A percentile compares a stretch with the other conserved stretches of the same genome.
These are phyloP conservation scores for Clavulina sp. DNA, from an alignment of 768 basidiomycete genomes.

Conservation along the genomic window DNA sequence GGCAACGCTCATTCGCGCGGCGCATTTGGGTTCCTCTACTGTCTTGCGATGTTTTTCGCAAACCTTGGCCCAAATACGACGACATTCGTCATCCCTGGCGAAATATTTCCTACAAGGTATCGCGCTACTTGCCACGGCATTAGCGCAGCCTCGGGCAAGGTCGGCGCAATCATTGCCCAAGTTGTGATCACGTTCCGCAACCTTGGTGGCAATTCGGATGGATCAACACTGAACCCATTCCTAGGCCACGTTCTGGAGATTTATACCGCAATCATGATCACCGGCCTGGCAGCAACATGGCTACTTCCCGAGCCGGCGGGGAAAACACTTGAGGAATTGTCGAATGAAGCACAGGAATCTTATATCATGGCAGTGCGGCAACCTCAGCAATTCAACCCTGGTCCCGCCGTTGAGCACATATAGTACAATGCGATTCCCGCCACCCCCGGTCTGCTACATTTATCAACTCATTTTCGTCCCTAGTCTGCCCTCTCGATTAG, in stretches of 20 bases:
- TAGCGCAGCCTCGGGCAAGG: slow-evolving; percentile 14
- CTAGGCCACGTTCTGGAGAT: slow-evolving; percentile 53
- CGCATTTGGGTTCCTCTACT: slow-evolving; percentile 16
- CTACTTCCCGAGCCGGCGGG: slow-evolving; percentile 60
- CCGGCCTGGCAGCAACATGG: slow-evolving; percentile 64
- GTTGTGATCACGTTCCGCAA: no score
- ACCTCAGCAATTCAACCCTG: no score
- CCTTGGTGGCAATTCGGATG: slow-evolving; percentile 32
- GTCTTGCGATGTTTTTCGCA: slow-evolving; percentile 16
- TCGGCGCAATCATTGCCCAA: slow-evolving; percentile 15
- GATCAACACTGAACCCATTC: slow-evolving; percentile 37
- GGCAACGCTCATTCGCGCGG: slow-evolving; percentile 8
- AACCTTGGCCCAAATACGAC: slow-evolving; percentile 14
- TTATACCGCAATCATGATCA: slow-evolving; percentile 75
- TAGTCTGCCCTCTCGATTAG: no score
- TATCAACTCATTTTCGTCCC: no score
- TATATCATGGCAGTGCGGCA: slow-evolving; percentile 8
- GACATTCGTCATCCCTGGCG: slow-evolving; percentile 14
- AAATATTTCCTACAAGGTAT: slow-evolving; percentile 16
- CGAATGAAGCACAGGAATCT: slow-evolving; percentile 14
- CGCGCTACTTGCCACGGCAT: slow-evolving; percentile 13
- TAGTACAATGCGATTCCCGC: no score
- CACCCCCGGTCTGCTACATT: no score
- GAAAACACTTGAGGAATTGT: slow-evolving; percentile 17
- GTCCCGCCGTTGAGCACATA: no score